Conservation (phyloP, 345 rosid genomes). For the Eucalyptus marginata region DNA sequence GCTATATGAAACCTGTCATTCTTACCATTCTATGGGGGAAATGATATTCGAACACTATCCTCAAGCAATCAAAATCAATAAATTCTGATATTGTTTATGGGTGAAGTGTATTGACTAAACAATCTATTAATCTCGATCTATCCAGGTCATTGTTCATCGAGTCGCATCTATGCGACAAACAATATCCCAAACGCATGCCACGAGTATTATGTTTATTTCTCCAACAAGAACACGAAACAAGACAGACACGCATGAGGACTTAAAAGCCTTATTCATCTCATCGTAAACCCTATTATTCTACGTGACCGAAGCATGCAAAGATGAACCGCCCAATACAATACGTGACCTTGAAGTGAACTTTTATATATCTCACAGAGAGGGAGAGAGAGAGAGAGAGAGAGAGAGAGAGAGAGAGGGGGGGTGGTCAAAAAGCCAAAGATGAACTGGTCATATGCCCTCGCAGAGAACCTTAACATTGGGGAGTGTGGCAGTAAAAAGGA, state of each 20-base stretch:
- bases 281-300: not conserved
- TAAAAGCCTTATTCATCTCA: not conserved
- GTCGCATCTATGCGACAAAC: not conserved
- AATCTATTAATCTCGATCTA: not conserved
- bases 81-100: not conserved
- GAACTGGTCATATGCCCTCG: not conserved
- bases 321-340: not conserved
- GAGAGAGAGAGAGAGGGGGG: not conserved
- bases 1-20: not conserved
- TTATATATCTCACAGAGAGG: not conserved
- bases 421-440: not conserved
- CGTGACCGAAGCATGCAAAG: not conserved
- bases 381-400: not conserved
- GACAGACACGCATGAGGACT: not conserved
- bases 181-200: not conserved
- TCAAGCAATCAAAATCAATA: not conserved
- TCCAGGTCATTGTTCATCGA: not conserved
- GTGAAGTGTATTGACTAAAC: not conserved
- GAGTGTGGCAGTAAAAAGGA: not conserved
- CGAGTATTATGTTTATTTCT: not conserved
- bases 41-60: not conserved
- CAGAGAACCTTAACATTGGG: conserved; percentile 10
- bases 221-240: not conserved
- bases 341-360: not conserved
- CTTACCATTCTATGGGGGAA: not conserved